Conservation (phyloP, 768 basidiomycete genomes). For the Boletus subcaerulescens region DNA sequence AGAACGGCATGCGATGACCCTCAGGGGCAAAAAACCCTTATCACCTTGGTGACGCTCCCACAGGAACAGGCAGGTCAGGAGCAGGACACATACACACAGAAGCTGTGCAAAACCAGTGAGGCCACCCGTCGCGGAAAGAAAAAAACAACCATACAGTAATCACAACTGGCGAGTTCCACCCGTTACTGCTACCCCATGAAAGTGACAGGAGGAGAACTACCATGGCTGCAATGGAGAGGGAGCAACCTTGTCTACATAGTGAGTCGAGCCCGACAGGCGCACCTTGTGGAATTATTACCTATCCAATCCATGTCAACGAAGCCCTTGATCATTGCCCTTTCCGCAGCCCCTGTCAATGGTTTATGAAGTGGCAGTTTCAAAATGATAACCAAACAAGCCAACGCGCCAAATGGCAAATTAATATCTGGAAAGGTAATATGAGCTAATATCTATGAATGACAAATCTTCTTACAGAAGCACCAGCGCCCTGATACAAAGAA, state of each 20-base stretch:
- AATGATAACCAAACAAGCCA: slow-evolving; percentile 4
- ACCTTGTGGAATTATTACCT: neutral
- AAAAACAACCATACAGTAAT: slow-evolving; percentile 2
- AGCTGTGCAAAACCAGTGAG: neutral
- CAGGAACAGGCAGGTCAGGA: slow-evolving; percentile 1
- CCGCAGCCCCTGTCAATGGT: neutral
- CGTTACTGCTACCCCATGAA: slow-evolving; percentile 2
- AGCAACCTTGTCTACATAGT: slow-evolving; percentile 7
- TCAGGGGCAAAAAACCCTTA: slow-evolving; percentile 7
- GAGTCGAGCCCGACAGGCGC: neutral
- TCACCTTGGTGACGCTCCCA: slow-evolving; percentile 12
- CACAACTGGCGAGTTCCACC: slow-evolving; percentile 11
- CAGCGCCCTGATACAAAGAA: slow-evolving; percentile 10
- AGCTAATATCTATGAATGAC: neutral
- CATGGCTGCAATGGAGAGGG: slow-evolving; percentile 10
- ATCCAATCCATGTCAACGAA: slow-evolving; percentile 14
- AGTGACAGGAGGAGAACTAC: slow-evolving; percentile 12
- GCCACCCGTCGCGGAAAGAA: neutral
- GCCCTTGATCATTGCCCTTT: neutral
- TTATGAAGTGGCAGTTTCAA: slow-evolving; percentile 6
- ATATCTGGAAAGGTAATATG: slow-evolving; percentile 5
- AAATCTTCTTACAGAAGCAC: slow-evolving; percentile 14
- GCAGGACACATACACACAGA: slow-evolving; percentile 7
- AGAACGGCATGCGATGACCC: slow-evolving; percentile 4
- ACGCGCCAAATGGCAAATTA: slow-evolving; percentile 12